Evolutionary conservation across 805 yeast genomes (phyloP), one percentile per base, ranked within the genome.

Genomic region (Yamadazyma takamatsuzukensis): DNA sequence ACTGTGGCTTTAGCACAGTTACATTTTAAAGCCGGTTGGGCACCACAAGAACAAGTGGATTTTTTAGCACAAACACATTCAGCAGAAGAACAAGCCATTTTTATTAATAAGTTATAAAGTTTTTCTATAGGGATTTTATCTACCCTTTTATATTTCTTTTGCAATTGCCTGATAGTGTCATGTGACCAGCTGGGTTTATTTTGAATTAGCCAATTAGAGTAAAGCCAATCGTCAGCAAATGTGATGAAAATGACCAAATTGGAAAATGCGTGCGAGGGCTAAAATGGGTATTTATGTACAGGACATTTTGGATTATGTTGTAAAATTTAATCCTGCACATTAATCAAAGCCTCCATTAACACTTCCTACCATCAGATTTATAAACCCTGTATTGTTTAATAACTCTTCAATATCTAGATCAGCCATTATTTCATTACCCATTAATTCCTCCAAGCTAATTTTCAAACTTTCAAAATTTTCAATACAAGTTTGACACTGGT

Each of bases 41-140:
- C 65, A 13, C 79, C 80, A 56, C 83, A 76, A 15, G 83, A 76
- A 60, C 83, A 76, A 43, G 75, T 74, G 43, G 82, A 79, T 43
- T 72, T 74, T 40, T 70, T 53, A 45, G 83, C 80, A 51, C 82
- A 76, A 48, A 72, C 68, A 55, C 82, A 76, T 41, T 59, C 56
- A 42, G 65, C 45, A 48, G 70, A 60, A 37, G 70, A 53, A 41
- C 61, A 54, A 39, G 50, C 44, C 61, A 54, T 56, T 41, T 21
- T 49, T 11, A 14, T 8, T 19, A 27, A 23, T 26, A 8, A 26
- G 12, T 24, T 24, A 6, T n/a, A n/a, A n/a, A n/a, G n/a, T n/a
- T n/a, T n/a, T n/a, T n/a, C n/a, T 21, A 21, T 21, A 13, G 18
- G 15, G 22, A 11, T 13, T 19, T 31, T 8, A 14, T n/a, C 6